These are phyloP conservation scores for Senna siamea DNA, from an alignment of 306 rosid genomes.

Conservation along the genomic window DNA sequence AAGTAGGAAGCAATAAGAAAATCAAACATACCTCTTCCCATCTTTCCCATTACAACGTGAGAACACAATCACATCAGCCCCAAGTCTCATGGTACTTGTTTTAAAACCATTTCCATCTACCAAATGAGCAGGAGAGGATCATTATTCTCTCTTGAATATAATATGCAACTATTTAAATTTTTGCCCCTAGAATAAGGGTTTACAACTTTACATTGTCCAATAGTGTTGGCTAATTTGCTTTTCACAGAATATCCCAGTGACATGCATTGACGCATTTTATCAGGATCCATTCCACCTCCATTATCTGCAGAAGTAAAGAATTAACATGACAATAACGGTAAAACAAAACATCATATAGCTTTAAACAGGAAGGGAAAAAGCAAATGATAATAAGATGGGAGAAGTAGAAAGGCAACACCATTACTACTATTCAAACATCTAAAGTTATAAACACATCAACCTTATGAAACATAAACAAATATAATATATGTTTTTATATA, in stretches of 20 bases:
- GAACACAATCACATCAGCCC: slow-evolving; percentile 97
- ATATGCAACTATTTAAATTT: slow-evolving; percentile 7
- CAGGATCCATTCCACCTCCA: slow-evolving; percentile 99
- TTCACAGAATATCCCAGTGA: slow-evolving; percentile 90
- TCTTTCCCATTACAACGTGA: slow-evolving; percentile 72
- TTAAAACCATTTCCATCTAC: slow-evolving; percentile 99
- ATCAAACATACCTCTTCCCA: slow-evolving; percentile 64
- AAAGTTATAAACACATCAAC: not conserved
- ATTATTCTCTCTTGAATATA: slow-evolving; percentile 34
- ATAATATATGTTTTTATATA: not conserved
- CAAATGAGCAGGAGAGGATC: slow-evolving; percentile 38
- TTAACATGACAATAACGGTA: slow-evolving; percentile 30
- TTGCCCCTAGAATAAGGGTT: slow-evolving; percentile 16
- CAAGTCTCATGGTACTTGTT: slow-evolving; percentile 98
- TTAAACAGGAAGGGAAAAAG: not conserved
- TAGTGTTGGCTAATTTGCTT: slow-evolving; percentile 89
- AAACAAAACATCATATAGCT: not conserved
- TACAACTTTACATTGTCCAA: slow-evolving; percentile 73
- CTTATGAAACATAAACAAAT: not conserved
- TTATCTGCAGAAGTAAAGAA: slow-evolving; percentile 67
- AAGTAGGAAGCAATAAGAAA: slow-evolving; percentile 30
- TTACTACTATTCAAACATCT: not conserved
- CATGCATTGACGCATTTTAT: slow-evolving; percentile 98
- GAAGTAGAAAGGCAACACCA: not conserved
- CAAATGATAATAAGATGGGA: not conserved